Evolutionary conservation across 2,329 filamentous ascomycete species (phyloP), one percentile per base, ranked within the genome.

Genomic region (Diplodia scrobiculata): DNA sequence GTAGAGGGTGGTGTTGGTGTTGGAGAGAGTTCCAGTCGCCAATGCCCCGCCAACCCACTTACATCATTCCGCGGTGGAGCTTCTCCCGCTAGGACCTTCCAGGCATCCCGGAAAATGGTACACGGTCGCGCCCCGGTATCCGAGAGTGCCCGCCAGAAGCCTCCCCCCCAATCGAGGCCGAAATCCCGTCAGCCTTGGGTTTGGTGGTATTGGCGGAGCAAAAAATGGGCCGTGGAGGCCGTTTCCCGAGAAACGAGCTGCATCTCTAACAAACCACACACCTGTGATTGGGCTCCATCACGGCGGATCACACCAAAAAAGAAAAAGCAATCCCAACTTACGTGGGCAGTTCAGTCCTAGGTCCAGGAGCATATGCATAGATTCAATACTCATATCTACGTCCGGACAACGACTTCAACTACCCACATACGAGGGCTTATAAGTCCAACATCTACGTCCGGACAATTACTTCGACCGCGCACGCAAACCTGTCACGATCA

Each of bases 21-120:
- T 25, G 25, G 25, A 25, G 25, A 25, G 25, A 25, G 25, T 25
- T 25, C 52, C 45, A 29, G 53, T 5, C 59, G 10, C 47, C 21
- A 38, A 21, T 53, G 47, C 60, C 47, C 47, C 47, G 64, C 64
- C 45, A 66, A 52, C 27, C 54, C 64, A 59, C 64, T 66, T 50
- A 66, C 54, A 45, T 53, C 60, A 63, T 63, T 34, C 4, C 9
- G 13, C 3, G 25, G 48, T 52, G 59, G 59, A 10, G 45, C 52
- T 21, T 5, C 6, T 13, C 13, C 36, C 60, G 60, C 48, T 45
- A 45, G 60, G 60, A 63, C 60, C 48, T 63, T 53, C 60, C 48
- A n/a, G 9, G 45, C 11, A n/a, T 53, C 60, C 48, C 27, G 9
- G 45, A n/a, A n/a, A 21, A 3, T 25, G 25, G 25, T 9, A 32